A percentile compares a stretch with the other conserved stretches of the same genome.
phyloP scores from a whole-genome alignment of 345 rosid species.

The Erysimum cheiranthoides region DNA sequence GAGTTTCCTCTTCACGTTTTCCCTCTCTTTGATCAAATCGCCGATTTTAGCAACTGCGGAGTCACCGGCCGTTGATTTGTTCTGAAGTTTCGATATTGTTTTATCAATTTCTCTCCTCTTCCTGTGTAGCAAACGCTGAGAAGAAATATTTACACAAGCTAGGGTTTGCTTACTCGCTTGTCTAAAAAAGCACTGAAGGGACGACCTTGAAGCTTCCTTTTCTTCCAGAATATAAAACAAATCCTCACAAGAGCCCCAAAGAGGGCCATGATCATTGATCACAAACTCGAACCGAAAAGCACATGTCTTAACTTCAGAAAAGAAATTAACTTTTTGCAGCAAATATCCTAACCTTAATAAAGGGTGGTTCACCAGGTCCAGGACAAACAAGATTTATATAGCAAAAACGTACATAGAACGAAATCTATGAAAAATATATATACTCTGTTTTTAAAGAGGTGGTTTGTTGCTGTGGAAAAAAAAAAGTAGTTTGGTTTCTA shows the following conservation, averaged over 20 bases:
- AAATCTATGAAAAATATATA: slow-evolving; percentile 5
- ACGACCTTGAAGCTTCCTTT: slow-evolving; percentile 72
- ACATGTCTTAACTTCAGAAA: not conserved
- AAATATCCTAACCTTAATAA: slow-evolving; percentile 68
- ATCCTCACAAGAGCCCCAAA: slow-evolving; percentile 68
- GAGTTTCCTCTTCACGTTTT: slow-evolving; percentile 65
- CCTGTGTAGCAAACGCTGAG: slow-evolving; percentile 69
- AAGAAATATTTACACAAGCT: not conserved
- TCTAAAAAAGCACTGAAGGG: slow-evolving; percentile 68
- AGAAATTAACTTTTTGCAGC: not conserved
- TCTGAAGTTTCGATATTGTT: slow-evolving; percentile 62
- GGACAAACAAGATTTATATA: slow-evolving; percentile 44
- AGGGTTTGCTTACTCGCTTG: slow-evolving; percentile 64
- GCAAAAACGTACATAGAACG: slow-evolving; percentile 35
- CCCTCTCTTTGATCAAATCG: slow-evolving; percentile 59
- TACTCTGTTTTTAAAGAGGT: slow-evolving; percentile 8
- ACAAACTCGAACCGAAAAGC: slow-evolving; percentile 56
- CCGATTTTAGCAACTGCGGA: slow-evolving; percentile 54
- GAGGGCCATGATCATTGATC: slow-evolving; percentile 52
- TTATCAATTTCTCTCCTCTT: slow-evolving; percentile 69
- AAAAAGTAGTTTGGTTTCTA: slow-evolving; percentile 3
- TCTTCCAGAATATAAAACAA: slow-evolving; percentile 87
- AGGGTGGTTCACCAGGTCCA: slow-evolving; percentile 78
- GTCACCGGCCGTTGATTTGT: slow-evolving; percentile 52
- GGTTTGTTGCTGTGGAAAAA: not conserved